A percentile compares a stretch with the other conserved stretches of the same genome.
Conservation (phyloP, 768 basidiomycete genomes). For the Megacollybia marginata region DNA sequence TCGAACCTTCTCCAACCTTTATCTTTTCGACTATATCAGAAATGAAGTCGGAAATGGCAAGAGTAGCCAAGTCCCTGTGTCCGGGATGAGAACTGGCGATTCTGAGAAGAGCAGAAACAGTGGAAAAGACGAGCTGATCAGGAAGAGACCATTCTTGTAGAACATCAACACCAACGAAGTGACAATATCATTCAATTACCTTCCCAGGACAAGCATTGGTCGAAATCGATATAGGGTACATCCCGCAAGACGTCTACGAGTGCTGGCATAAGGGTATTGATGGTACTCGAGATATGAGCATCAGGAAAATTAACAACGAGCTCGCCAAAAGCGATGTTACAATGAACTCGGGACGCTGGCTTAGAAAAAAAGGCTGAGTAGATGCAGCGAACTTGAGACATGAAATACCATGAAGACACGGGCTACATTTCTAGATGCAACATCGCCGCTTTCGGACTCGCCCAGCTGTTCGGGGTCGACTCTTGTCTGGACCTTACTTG, state of each 20-base stretch:
- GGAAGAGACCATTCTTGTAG: slow-evolving; percentile 75
- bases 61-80: slow-evolving; percentile 41
- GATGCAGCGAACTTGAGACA: too few relatives aligned
- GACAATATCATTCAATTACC: slow-evolving; percentile 31
- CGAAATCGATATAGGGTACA: slow-evolving; percentile 72
- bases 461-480: slow-evolving; percentile 17
- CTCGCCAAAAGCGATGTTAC: slow-evolving; percentile 80
- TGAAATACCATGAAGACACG: slow-evolving; percentile 55
- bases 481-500: slow-evolving; percentile 50
- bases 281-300: slow-evolving; percentile 39
- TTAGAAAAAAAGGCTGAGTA: slow-evolving; percentile 15
- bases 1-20: slow-evolving; percentile 44
- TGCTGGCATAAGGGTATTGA: slow-evolving; percentile 46
- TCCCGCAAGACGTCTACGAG: slow-evolving; percentile 66
- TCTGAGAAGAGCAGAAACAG: slow-evolving; percentile 66
- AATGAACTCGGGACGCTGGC: slow-evolving; percentile 68
- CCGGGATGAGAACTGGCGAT: slow-evolving; percentile 48
- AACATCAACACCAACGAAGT: background rate
- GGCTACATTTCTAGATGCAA: slow-evolving; percentile 2
- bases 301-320: slow-evolving; percentile 60
- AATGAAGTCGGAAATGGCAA: slow-evolving; percentile 59
- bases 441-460: slow-evolving; percentile 19
- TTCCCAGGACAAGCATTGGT: slow-evolving; percentile 72
- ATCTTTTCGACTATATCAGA: slow-evolving; percentile 49
- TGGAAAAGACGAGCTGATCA: slow-evolving; percentile 77